Evolutionary conservation across 345 rosid species (phyloP).

Genomic region (Citropsis articulata): DNA sequence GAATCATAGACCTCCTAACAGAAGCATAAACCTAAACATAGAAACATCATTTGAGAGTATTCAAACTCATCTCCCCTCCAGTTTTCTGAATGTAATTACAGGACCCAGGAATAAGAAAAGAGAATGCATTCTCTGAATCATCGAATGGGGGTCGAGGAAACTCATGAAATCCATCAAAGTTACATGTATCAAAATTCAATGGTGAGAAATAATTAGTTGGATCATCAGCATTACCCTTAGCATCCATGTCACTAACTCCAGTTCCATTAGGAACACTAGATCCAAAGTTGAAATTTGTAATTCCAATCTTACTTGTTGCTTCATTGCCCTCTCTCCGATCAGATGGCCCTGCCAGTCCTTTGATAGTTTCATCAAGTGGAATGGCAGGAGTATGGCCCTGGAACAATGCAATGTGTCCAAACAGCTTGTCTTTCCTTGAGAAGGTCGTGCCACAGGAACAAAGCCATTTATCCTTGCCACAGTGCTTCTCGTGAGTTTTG

Average conservation of each 20-base stretch:
- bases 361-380: slow-evolving; percentile 59
- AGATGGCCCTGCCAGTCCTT: slow-evolving; percentile 38
- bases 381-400: slow-evolving; percentile 98
- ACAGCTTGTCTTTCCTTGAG: slow-evolving; percentile 96
- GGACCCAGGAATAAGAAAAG: slow-evolving; percentile 64
- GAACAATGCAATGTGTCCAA: slow-evolving; percentile 91
- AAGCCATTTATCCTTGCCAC: slow-evolving; percentile 96
- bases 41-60: slow-evolving; percentile 25
- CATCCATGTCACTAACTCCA: slow-evolving; percentile 39
- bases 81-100: slow-evolving; percentile 56
- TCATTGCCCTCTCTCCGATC: slow-evolving; percentile 39
- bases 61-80: slow-evolving; percentile 46
- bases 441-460: slow-evolving; percentile 98
- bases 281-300: slow-evolving; percentile 36
- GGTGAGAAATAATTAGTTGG: slow-evolving; percentile 58
- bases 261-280: slow-evolving; percentile 26
- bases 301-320: slow-evolving; percentile 34
- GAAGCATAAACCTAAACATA: slow-evolving; percentile 10
- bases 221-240: slow-evolving; percentile 55
- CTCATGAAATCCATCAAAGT: slow-evolving; percentile 82
- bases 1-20: slow-evolving; percentile 4
- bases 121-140: slow-evolving; percentile 73
- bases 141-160: slow-evolving; percentile 72
- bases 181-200: slow-evolving; percentile 66
- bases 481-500: slow-evolving; percentile 97